Evolutionary conservation across 108 stramenopile species (phyloP), one percentile per base, ranked within the genome.

Genomic region (Schizochytrium sp.): DNA sequence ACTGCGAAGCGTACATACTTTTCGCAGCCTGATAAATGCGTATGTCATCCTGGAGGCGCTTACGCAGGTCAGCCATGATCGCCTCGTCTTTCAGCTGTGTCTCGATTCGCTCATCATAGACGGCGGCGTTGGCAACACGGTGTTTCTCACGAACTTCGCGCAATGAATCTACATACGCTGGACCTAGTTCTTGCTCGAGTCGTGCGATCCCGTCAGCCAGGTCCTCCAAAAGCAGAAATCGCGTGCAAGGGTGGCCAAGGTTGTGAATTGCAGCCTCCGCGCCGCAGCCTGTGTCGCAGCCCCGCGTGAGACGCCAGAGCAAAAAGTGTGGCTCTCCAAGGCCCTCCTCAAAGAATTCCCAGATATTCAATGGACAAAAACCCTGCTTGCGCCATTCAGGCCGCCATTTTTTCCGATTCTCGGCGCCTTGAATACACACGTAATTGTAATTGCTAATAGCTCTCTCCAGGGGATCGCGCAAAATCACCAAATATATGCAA

Each of bases 261-360:
- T 83, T 83, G 8, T 47, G n/a, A 83, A 83, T 83, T 23, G 76
- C 76, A 12, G 76, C 76, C 4, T 34, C 25, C 16, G 76, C 76
- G 16, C 76, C 76, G 51, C 76, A 83, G 14, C 10, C 51, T 6
- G 45, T 34, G 51, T 83, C 76, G 48, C 76, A 83, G 51, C 76
- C 76, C n/a, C 76, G 76, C n/a, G 76, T 83, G 19, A 83, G 76
- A 6, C 76, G 76, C 76, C 76, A 83, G 10, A 83, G 76, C 10
- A 83, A 23, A 34, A 83, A 83, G 76, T 83, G n/a, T 18, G 76
- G 76, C 51, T 83, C 76, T 43, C 76, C 76, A 4, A 83, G 76
- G 28, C 76, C 76, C 76, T 45, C 51, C 18, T 83, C 76, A 45
- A 83, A 83, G 23, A 83, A 83, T 45, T 83, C 76, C 5, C 76